phyloP scores from a whole-genome alignment of 305 asterid species.

The Galium porrigens region DNA sequence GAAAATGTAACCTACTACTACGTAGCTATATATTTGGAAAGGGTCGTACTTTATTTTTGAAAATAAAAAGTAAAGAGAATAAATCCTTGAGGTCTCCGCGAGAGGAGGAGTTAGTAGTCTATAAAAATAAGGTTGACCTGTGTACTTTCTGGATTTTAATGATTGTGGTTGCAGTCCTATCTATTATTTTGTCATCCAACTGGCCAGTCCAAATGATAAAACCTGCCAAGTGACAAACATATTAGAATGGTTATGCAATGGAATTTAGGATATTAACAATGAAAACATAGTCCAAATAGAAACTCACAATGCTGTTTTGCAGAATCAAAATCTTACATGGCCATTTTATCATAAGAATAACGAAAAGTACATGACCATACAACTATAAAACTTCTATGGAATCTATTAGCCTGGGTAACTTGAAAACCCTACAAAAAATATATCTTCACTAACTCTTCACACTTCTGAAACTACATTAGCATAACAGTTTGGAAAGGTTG shows the following conservation, averaged over 20 bases:
- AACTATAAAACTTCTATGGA: slow-evolving; percentile 27
- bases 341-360: background rate
- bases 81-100: slow-evolving; percentile 16
- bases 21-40: no score
- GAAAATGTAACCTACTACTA: background rate
- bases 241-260: background rate
- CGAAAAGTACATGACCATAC: slow-evolving; percentile 29
- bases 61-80: background rate
- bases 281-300: slow-evolving; percentile 5
- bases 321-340: slow-evolving; percentile 11
- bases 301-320: slow-evolving; percentile 16
- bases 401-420: no score
- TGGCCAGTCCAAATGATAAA: background rate
- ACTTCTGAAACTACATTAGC: slow-evolving; percentile 26
- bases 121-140: background rate
- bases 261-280: background rate
- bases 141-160: slow-evolving; percentile 7
- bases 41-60: no score
- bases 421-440: background rate
- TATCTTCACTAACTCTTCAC: slow-evolving; percentile 23
- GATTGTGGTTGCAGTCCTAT: slow-evolving; percentile 6
- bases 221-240: background rate
- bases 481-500: slow-evolving; percentile 19
- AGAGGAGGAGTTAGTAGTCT: slow-evolving; percentile 8
- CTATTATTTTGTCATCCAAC: background rate